Evolutionary conservation across 768 basidiomycete genomes (phyloP), one percentile per base, ranked within the genome.

Genomic region (Lentinus tigrinus): DNA sequence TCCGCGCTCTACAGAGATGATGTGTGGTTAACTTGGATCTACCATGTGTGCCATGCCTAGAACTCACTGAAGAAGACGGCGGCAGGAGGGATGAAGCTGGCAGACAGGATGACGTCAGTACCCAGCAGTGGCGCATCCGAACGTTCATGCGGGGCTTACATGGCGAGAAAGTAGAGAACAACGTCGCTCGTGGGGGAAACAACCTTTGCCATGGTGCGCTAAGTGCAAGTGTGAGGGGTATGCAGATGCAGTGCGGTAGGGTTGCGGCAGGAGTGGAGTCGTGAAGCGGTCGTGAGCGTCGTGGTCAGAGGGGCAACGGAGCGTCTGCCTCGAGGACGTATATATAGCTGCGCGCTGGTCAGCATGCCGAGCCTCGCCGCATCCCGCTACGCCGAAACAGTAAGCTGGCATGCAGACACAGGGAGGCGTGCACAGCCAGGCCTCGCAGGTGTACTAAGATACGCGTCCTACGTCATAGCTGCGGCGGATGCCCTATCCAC

Each of bases 141-240:
- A 3, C n/a, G n/a, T n/a, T n/a, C n/a, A 17, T 16, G 3, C 16
- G 24, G 14, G 19, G 27, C 72, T 63, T 47, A 73, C 73, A 74
- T 34, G 0, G 73, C 73, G 31, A 74, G 44, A 56, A 73, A 69
- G 39, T 73, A 74, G 26, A 73, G 63, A 6, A 63, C 14, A 16
- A 71, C 66, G 42, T 72, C 68, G 58, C 48, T 44, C 0, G 61
- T 64, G 34, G 69, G 62, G 5, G 70, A 70, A 3, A 58, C 59
- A 9, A 13, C n/a, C 5, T 57, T 38, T 6, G 60, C 51, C 60
- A 61, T 57, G 76, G 86, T 1, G 75, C 79, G 43, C 11, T n/a
- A 43, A 3, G n/a, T 31, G 37, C 47, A 13, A 24, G n/a, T 13
- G 17, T 26, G 24, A 24, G 4, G 23, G 19, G 23, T 40, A 14